phyloP scores from a whole-genome alignment of 768 basidiomycete genomes.

The Tulasnella sp. region DNA sequence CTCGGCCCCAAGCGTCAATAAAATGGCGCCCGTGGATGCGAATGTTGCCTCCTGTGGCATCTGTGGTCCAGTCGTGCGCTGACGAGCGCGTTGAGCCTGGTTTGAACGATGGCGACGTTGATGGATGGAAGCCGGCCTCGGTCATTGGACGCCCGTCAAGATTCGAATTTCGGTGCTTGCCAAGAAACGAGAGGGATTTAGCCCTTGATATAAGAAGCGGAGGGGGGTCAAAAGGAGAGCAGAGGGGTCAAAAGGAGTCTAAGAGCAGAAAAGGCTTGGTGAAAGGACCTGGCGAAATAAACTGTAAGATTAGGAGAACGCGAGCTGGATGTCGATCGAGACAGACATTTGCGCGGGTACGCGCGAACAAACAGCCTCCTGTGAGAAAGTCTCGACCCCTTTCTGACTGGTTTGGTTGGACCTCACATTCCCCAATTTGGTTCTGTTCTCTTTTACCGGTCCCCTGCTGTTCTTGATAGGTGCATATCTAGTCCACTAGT shows the following conservation, averaged over 20 bases:
- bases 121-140: slow-evolving; percentile 5
- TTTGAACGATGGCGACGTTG: neutral
- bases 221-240: too few relatives aligned
- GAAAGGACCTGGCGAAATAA: neutral
- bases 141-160: neutral
- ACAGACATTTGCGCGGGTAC: neutral
- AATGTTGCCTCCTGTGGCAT: slow-evolving; percentile 54
- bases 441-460: too few relatives aligned
- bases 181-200: neutral
- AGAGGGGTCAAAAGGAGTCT: neutral
- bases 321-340: neutral
- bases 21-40: slow-evolving; percentile 71
- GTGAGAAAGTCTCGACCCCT: too few relatives aligned
- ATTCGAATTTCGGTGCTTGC: neutral
- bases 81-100: slow-evolving; percentile 36
- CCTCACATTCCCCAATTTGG: too few relatives aligned
- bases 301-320: neutral
- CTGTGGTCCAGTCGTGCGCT: slow-evolving; percentile 68
- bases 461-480: too few relatives aligned
- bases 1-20: slow-evolving; percentile 71
- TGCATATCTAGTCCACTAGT: too few relatives aligned
- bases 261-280: neutral
- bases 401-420: too few relatives aligned
- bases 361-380: neutral
- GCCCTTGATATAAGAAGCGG: neutral